These are phyloP conservation scores for Aureobasidium pullulans DNA, from an alignment of 2,329 filamentous ascomycete genomes.

Conservation along the genomic window DNA sequence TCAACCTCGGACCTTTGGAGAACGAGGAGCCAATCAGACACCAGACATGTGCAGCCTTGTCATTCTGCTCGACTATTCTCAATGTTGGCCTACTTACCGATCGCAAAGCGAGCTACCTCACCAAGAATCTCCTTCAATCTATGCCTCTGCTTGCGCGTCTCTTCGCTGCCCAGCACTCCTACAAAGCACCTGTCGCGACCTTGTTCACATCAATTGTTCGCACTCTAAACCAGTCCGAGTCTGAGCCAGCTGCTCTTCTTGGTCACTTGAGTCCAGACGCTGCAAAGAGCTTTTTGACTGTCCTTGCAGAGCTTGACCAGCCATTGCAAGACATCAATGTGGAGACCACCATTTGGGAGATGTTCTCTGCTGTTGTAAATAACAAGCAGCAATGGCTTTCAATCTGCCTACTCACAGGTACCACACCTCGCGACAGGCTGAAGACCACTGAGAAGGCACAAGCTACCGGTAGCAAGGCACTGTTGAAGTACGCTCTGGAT, in stretches of 20 bases:
- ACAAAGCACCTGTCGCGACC: slow-evolving; percentile 57
- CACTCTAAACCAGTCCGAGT: slow-evolving; percentile 52
- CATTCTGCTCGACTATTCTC: slow-evolving; percentile 62
- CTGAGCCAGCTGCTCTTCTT: slow-evolving; percentile 89
- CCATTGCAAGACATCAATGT: slow-evolving; percentile 61
- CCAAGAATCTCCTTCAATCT: slow-evolving; percentile 68
- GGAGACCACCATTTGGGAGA: slow-evolving; percentile 68
- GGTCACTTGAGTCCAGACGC: slow-evolving; percentile 78
- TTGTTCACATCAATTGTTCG: slow-evolving; percentile 69
- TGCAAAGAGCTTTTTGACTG: slow-evolving; percentile 73
- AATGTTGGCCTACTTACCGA: slow-evolving; percentile 60
- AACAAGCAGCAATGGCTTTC: slow-evolving; percentile 95
- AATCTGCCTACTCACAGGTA: slow-evolving; percentile 82
- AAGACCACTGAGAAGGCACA: slow-evolving; percentile 46
- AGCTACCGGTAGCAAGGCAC: slow-evolving; percentile 48
- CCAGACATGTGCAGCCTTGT: slow-evolving; percentile 57
- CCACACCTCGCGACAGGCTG: slow-evolving; percentile 69
- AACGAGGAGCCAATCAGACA: neutral
- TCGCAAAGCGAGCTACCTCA: slow-evolving; percentile 54
- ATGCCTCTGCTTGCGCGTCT: slow-evolving; percentile 69
- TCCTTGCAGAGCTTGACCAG: slow-evolving; percentile 68
- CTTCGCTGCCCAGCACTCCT: slow-evolving; percentile 61
- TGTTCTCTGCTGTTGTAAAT: slow-evolving; percentile 78
- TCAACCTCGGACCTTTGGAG: slow-evolving; percentile 24
- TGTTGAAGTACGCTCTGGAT: slow-evolving; percentile 67